Base-by-base conservation (phyloP, 2,329 filamentous ascomycete genomes). In the Metarhizium humberi region DNA sequence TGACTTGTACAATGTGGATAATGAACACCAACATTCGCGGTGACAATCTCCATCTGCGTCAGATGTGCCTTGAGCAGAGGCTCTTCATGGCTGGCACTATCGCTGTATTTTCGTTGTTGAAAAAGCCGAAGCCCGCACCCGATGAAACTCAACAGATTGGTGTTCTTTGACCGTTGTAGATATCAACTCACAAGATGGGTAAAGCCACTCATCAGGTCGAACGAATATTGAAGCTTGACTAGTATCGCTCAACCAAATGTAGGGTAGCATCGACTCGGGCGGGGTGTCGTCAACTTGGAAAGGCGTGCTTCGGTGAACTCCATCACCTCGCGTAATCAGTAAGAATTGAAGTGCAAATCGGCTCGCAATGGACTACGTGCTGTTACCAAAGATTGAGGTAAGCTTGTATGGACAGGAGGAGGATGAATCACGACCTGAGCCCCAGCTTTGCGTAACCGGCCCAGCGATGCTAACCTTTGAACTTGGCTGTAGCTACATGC, bases 401-500 rank as follows among this genome's bases (percentile, higher is more conserved):
- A 61, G 43, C 7, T 16, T 8, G 36, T 3, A 16, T 4, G n/a
- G 13, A 48, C 6, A 11, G 43, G 43, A 14, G n/a, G 16, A 30
- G 7, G 10, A 36, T 25, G 16, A 36, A 32, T 50, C 8, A 11
- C 25, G 25, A 25, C 16, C n/a, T 14, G 13, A 25, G 7, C 43
- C 4, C 6, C 43, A 11, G 29, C 8, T 6, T n/a, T 46, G 20
- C 8, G 3, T 11, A 32, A 50, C 49, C 3, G 20, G 10, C 20
- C 32, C 1, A 10, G 25, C 14, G 5, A n/a, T 6, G 48, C 50
- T 25, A 18, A 55, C 50, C 46, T 38, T 46, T 40, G 38, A 3
- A 45, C 18, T 10, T 20, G 32, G 40, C 11, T 50, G 50, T 13
- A 91, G 85, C 79, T 92, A 53, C 89, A 94, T 64, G 88, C 89